phyloP scores from a whole-genome alignment of 495 filamentous ascomycete species.

The Hyaloscypha variabilis region DNA sequence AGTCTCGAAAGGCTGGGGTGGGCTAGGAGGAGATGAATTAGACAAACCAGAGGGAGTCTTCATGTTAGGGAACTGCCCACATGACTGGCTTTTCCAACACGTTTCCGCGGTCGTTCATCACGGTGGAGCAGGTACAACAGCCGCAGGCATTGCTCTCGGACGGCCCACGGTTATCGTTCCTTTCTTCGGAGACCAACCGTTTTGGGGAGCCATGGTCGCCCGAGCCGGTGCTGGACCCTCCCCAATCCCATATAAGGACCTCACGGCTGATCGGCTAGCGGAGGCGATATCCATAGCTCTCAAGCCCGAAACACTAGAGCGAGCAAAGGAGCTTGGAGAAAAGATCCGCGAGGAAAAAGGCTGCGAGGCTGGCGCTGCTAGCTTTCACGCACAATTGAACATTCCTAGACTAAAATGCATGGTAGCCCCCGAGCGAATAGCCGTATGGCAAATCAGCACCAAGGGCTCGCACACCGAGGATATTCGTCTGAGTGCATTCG shows the following conservation, averaged over 20 bases:
- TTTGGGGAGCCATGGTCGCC: slow-evolving; percentile 57
- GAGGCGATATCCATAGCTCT: slow-evolving; percentile 70
- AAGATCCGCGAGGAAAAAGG: slow-evolving; percentile 48
- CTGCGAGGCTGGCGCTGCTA: slow-evolving; percentile 66
- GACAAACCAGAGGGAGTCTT: slow-evolving; percentile 52
- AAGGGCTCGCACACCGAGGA: slow-evolving; percentile 49
- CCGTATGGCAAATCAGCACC: slow-evolving; percentile 64
- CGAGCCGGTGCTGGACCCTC: slow-evolving; percentile 64
- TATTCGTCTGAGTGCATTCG: slow-evolving; percentile 65
- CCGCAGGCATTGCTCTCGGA: slow-evolving; percentile 62
- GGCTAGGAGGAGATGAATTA: slow-evolving; percentile 52
- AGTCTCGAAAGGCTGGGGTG: slow-evolving; percentile 67
- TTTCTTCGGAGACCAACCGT: slow-evolving; percentile 67
- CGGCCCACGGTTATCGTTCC: slow-evolving; percentile 67
- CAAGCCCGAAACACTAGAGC: slow-evolving; percentile 54
- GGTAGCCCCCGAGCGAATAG: slow-evolving; percentile 61
- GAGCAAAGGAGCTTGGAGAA: slow-evolving; percentile 59
- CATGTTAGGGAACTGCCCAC: slow-evolving; percentile 66
- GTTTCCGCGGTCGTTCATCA: slow-evolving; percentile 64
- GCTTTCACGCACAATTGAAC: slow-evolving; percentile 66
- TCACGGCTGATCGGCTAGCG: slow-evolving; percentile 62
- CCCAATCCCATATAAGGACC: slow-evolving; percentile 68
- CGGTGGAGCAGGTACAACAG: slow-evolving; percentile 67
- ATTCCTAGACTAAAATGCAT: slow-evolving; percentile 65
- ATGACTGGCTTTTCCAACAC: slow-evolving; percentile 68